Evolutionary conservation across 306 rosid genomes (phyloP), one percentile per base, ranked within the genome.

Genomic region (Nissolia schottii): DNA sequence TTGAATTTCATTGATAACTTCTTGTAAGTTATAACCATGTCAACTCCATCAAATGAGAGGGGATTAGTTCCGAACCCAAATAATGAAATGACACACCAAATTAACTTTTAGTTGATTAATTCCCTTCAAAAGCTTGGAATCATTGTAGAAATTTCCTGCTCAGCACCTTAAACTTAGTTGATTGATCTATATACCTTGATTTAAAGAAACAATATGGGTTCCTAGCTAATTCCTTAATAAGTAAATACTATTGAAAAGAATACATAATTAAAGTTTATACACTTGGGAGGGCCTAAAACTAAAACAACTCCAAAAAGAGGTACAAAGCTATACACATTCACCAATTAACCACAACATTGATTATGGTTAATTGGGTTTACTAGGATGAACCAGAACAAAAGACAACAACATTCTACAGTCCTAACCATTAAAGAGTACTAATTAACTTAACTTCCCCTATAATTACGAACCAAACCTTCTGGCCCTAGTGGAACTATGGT

Each of bases 401-500:
- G 22, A 45, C n/a, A n/a, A n/a, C n/a, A n/a, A 6, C 69, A 57
- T 64, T 24, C 61, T 25, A 31, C 18, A 27, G 35, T 9, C 45
- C 73, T 38, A 71, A 45, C 22, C 45, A 15, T 19, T 20, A 40
- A 41, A 16, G 10, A n/a, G 14, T 14, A 34, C 14, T 50, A 27
- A 5, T 2, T 5, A 53, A 64, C 37, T 41, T 18, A 73, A 38
- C 72, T 83, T 70, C 89, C 88, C 79, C 92, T 86, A 61, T 85
- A 87, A 48, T 61, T 80, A 16, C 87, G 81, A 35, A 85, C 73
- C 64, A 80, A 79, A 28, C 70, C 85, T 82, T 93, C 98, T 0
- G 75, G 97, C 24, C 83, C 88, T 0, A 93, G 62, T 5, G 97
- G 88, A 0, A 70, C 46, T 12, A 92, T 81, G 59, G 74, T 71